phyloP scores from a whole-genome alignment of 805 yeast species.

The Lipomyces chichibuensis region DNA sequence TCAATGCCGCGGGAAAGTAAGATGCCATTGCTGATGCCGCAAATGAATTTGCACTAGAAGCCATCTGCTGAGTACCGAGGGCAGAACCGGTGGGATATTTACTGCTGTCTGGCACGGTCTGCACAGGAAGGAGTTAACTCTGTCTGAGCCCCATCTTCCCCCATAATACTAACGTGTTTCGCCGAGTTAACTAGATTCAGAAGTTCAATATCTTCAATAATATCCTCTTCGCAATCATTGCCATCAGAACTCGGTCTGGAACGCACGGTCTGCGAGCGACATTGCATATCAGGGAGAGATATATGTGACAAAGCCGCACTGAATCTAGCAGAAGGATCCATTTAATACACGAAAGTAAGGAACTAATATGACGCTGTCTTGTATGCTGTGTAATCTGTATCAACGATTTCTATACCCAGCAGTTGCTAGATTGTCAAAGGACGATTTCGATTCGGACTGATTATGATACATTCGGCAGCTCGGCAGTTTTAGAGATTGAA shows the following conservation, averaged over 20 bases:
- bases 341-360: background rate
- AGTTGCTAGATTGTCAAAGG: too few species aligned
- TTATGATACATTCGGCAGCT: too few species aligned
- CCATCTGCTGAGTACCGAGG: background rate
- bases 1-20: background rate
- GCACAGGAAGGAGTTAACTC: background rate
- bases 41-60: background rate
- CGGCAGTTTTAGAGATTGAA: too few species aligned
- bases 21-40: slow-evolving; percentile 2
- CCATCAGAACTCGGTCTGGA: background rate
- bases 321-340: background rate
- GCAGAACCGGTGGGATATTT: background rate
- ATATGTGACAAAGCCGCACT: background rate
- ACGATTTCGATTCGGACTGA: too few species aligned
- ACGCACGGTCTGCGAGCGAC: background rate
- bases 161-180: background rate
- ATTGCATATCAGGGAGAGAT: background rate
- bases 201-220: slow-evolving; percentile 1
- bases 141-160: background rate
- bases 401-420: too few species aligned
- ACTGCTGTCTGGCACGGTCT: background rate
- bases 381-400: too few species aligned
- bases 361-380: background rate
- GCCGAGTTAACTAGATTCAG: background rate
- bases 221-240: background rate